Evolutionary conservation across 2,329 filamentous ascomycete species (phyloP).

Genomic region (Tympanopsis confertula): DNA sequence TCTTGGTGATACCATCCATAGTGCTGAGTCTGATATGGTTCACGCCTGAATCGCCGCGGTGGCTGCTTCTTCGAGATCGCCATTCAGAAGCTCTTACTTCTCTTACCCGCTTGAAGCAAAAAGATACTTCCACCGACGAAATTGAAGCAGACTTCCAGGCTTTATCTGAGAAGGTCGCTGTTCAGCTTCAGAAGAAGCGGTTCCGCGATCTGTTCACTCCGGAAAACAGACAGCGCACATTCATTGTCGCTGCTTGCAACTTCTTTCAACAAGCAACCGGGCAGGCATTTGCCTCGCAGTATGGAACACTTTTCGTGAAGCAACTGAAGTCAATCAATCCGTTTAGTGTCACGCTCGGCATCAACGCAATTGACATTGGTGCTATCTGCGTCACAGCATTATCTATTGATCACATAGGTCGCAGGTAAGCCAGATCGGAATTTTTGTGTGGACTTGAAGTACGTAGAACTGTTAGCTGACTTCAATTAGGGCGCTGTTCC

Average conservation of each 20-base stretch:
- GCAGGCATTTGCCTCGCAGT: slow-evolving; percentile 14
- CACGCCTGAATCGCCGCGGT: slow-evolving; percentile 13
- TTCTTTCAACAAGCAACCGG: slow-evolving; percentile 18
- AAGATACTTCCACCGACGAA: slow-evolving; percentile 10
- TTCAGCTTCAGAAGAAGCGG: slow-evolving; percentile 19
- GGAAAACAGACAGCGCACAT: slow-evolving; percentile 11
- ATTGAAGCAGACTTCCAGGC: slow-evolving; percentile 9
- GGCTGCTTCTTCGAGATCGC: slow-evolving; percentile 12
- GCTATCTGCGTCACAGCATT: too few relatives aligned
- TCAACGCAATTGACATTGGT: too few relatives aligned
- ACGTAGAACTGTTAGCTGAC: slow-evolving; percentile 5
- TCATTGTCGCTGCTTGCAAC: slow-evolving; percentile 12
- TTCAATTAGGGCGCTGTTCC: slow-evolving; percentile 8
- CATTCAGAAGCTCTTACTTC: slow-evolving; percentile 14
- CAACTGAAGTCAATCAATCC: slow-evolving; percentile 14
- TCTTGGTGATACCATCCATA: slow-evolving; percentile 17
- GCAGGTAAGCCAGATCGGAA: slow-evolving; percentile 1
- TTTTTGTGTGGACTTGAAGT: slow-evolving; percentile 5
- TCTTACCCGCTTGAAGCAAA: slow-evolving; percentile 11
- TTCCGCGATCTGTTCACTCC: slow-evolving; percentile 16
- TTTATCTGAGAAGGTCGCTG: slow-evolving; percentile 11
- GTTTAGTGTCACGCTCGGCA: slow-evolving; percentile 9
- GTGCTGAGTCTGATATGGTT: slow-evolving; percentile 13
- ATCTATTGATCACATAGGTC: too few relatives aligned
- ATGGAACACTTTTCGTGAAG: slow-evolving; percentile 17